Conservation (phyloP, 1,284 basidiomycete genomes). For the Rhodofomes roseus region DNA sequence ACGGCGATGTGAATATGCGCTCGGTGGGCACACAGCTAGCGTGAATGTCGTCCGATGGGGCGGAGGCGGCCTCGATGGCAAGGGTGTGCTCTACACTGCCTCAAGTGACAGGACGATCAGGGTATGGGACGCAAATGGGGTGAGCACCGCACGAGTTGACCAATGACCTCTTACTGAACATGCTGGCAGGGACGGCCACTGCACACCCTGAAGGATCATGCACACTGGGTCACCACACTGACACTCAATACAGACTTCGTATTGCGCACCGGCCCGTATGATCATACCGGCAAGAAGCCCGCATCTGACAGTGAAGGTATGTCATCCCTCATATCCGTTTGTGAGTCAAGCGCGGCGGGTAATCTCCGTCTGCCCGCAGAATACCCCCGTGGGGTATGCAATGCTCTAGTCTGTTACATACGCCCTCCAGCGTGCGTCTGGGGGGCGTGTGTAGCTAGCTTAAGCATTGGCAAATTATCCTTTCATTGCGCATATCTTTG, state of each 20-base stretch:
- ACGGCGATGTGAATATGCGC: slow-evolving; percentile 76
- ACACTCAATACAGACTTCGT: slow-evolving; percentile 95
- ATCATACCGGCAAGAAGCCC: slow-evolving; percentile 78
- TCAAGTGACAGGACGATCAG: slow-evolving; percentile 92
- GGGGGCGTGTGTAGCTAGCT: neutral
- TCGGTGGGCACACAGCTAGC: slow-evolving; percentile 91
- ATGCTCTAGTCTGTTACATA: neutral
- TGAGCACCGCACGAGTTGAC: slow-evolving; percentile 31
- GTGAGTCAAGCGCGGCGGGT: neutral
- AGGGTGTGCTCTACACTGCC: slow-evolving; percentile 90
- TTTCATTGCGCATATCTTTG: neutral
- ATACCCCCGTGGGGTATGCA: neutral
- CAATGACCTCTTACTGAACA: neutral
- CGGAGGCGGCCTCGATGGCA: slow-evolving; percentile 62
- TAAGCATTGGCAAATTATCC: neutral
- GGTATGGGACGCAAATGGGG: slow-evolving; percentile 86
- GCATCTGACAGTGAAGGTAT: slow-evolving; percentile 79
- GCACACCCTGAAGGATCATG: slow-evolving; percentile 88
- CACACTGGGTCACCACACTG: slow-evolving; percentile 98
- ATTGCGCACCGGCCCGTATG: slow-evolving; percentile 92
- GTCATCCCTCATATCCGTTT: neutral
- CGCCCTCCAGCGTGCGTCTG: neutral
- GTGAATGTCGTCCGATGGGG: slow-evolving; percentile 98
- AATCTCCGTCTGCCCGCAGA: neutral
- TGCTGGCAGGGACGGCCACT: slow-evolving; percentile 54